These are phyloP conservation scores for Nasturtium officinale DNA, from an alignment of 345 rosid species.

Conservation along the genomic window DNA sequence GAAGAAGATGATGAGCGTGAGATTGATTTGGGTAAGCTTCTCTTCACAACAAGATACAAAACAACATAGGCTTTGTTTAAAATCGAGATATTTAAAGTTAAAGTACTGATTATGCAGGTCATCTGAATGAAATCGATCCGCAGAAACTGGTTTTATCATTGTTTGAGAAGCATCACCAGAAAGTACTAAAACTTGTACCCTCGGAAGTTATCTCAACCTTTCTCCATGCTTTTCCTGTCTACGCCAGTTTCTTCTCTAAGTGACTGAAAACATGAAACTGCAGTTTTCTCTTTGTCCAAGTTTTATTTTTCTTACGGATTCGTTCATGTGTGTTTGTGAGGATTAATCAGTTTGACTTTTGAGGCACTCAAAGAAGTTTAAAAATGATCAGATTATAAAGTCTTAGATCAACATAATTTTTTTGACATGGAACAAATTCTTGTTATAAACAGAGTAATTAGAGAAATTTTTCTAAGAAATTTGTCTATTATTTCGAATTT, in stretches of 20 bases:
- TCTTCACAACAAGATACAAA: conserved; percentile 2
- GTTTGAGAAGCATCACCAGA: conserved; percentile 50
- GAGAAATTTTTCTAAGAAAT: neutral
- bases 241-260: conserved; percentile 43
- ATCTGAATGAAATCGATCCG: conserved; percentile 47
- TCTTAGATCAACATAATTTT: neutral
- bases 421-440: neutral
- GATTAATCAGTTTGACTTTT: conserved; percentile 8
- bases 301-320: neutral
- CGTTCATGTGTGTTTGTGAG: conserved; percentile 1
- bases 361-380: neutral
- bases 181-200: conserved; percentile 29
- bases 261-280: conserved; percentile 13
- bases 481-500: no score
- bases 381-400: neutral
- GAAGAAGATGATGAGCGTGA: conserved; percentile 66
- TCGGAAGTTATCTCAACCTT: conserved; percentile 50
- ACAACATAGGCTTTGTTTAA: neutral
- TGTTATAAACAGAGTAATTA: neutral
- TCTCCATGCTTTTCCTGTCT: conserved; percentile 52
- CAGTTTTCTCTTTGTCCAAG: conserved; percentile 10
- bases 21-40: conserved; percentile 62
- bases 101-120: conserved; percentile 47
- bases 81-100: neutral
- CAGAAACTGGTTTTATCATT: conserved; percentile 41